Conservation (phyloP, 2,329 filamentous ascomycete genomes). For the Scedosporium minutisporum region DNA sequence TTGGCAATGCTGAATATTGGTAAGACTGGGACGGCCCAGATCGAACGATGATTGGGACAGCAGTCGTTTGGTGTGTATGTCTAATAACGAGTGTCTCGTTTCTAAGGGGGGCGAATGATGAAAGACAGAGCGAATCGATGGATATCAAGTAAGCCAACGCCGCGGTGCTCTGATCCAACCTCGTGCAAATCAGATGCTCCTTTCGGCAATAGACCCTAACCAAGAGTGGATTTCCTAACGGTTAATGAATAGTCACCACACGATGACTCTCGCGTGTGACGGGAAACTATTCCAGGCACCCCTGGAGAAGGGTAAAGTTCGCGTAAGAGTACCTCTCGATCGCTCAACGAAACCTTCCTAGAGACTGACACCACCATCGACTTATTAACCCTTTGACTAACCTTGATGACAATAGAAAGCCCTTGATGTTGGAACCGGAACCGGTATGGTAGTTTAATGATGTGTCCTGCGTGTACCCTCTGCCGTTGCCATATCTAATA, state of each 20-base stretch:
- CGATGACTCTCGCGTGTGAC: constrained; percentile 13
- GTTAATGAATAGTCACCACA: constrained; percentile 12
- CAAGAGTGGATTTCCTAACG: no score
- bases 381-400: neutral
- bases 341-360: no score
- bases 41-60: neutral
- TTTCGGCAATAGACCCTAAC: no score
- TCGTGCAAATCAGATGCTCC: no score
- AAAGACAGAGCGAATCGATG: constrained; percentile 9
- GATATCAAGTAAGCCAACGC: constrained; percentile 12
- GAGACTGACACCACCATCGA: constrained; percentile 7
- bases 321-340: neutral
- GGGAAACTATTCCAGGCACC: constrained; percentile 16
- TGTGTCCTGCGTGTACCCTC: neutral
- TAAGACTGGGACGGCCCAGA: neutral
- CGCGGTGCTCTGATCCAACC: no score
- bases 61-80: neutral
- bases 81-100: neutral
- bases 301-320: constrained; percentile 8
- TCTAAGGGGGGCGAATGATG: constrained; percentile 9
- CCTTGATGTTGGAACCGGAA: constrained; percentile 12
- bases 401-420: constrained; percentile 8
- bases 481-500: neutral
- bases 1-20: neutral
- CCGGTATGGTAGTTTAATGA: constrained; percentile 9